These are phyloP conservation scores for Rosa persica DNA, from an alignment of 306 rosid genomes.

Conservation along the genomic window DNA sequence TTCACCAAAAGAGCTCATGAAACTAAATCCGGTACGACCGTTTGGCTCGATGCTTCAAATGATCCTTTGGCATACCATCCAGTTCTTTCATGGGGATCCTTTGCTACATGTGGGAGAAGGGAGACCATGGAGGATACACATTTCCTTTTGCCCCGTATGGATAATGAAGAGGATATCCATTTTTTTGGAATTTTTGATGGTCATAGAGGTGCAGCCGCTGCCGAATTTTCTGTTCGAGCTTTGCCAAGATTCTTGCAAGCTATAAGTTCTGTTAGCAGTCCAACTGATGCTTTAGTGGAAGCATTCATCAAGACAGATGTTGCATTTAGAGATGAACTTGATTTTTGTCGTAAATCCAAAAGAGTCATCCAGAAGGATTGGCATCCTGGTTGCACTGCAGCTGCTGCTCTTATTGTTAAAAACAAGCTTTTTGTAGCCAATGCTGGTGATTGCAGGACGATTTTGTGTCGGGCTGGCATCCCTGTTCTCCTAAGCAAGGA, in stretches of 20 bases:
- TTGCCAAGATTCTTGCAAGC: conserved; percentile 69
- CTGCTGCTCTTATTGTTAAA: conserved; percentile 61
- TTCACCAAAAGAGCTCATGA: conserved; percentile 38
- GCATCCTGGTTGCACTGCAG: conserved; percentile 97
- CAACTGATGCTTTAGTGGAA: conserved; percentile 62
- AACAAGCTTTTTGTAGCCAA: conserved; percentile 83
- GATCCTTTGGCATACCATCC: conserved; percentile 55
- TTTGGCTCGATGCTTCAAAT: conserved; percentile 41
- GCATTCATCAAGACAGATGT: conserved; percentile 75
- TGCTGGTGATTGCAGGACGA: conserved; percentile 86
- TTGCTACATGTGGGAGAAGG: conserved; percentile 88
- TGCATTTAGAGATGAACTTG: conserved; percentile 78
- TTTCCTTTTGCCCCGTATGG: conserved; percentile 66
- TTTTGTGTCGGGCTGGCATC: conserved; percentile 73
- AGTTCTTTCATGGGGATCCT: conserved; percentile 83
- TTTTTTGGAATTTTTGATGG: conserved; percentile 92
- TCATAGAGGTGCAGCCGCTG: conserved; percentile 95
- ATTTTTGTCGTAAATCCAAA: conserved; percentile 62
- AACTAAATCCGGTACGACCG: conserved; percentile 35
- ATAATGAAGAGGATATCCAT: conserved; percentile 59
- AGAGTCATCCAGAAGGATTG: conserved; percentile 69
- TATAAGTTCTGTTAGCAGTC: conserved; percentile 48
- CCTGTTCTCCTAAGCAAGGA: conserved; percentile 83
- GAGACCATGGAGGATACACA: conserved; percentile 95
- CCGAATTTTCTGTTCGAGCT: conserved; percentile 82